These are phyloP conservation scores for Malbranchea cinnamomea DNA, from an alignment of 2,329 filamentous ascomycete species.

Conservation along the genomic window DNA sequence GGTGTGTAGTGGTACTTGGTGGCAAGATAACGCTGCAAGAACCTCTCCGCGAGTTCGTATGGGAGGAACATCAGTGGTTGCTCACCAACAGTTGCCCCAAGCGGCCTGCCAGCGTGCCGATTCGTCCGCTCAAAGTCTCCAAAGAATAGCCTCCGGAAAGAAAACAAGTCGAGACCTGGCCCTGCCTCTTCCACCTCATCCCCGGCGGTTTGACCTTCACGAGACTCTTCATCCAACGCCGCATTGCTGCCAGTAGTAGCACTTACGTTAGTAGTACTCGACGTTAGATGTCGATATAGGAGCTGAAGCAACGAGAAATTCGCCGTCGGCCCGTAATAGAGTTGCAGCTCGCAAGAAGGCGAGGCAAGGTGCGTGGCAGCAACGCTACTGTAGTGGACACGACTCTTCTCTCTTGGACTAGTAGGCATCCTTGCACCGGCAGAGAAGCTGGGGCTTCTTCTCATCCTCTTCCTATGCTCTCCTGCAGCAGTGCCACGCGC, in stretches of 20 bases:
- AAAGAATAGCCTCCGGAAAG: slow-evolving; percentile 25
- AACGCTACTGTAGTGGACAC: slow-evolving; percentile 28
- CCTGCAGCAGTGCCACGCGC: not conserved
- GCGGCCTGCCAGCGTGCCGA: slow-evolving; percentile 11
- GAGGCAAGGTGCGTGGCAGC: slow-evolving; percentile 33
- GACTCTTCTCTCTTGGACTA: too few species aligned
- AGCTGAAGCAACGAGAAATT: slow-evolving; percentile 32
- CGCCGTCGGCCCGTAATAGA: slow-evolving; percentile 34
- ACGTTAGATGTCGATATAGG: slow-evolving; percentile 21
- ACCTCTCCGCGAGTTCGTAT: slow-evolving; percentile 22
- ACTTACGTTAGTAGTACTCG: slow-evolving; percentile 7
- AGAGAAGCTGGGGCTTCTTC: too few species aligned
- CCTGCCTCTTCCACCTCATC: slow-evolving; percentile 23
- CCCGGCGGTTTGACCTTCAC: slow-evolving; percentile 14
- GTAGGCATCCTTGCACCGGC: too few species aligned
- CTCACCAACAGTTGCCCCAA: slow-evolving; percentile 13
- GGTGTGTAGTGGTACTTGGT: slow-evolving; percentile 28
- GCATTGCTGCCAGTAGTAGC: too few species aligned
- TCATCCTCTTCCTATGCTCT: slow-evolving; percentile 10
- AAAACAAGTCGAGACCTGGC: slow-evolving; percentile 25
- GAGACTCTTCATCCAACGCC: too few species aligned
- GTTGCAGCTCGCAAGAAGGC: slow-evolving; percentile 29
- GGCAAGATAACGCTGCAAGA: slow-evolving; percentile 28
- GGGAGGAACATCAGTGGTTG: slow-evolving; percentile 24
- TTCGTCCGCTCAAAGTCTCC: slow-evolving; percentile 25